Percentiles rank a stretch among this genome's conserved stretches.
phyloP scores from a whole-genome alignment of 805 yeast genomes.

The Yarrowia alimentaria region DNA sequence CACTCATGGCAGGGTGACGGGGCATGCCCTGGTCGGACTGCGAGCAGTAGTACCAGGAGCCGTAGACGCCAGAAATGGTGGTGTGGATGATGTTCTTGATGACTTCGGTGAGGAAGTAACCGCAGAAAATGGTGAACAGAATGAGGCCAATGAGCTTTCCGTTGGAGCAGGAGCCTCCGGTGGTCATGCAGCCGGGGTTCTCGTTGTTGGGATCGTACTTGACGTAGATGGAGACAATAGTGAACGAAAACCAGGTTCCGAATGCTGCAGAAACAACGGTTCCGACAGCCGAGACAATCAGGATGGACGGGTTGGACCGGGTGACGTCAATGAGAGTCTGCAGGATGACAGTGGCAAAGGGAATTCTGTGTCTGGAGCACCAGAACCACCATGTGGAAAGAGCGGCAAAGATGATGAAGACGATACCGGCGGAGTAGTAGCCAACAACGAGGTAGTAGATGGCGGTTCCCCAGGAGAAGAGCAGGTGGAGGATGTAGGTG shows the following conservation, averaged over 20 bases:
- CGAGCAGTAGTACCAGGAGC: constrained; percentile 86
- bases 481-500: constrained; percentile 65
- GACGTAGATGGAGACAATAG: constrained; percentile 72
- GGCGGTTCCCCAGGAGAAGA: constrained; percentile 71
- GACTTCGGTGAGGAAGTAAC: constrained; percentile 80
- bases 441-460: constrained; percentile 65
- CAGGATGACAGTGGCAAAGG: constrained; percentile 68
- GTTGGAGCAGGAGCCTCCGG: constrained; percentile 57
- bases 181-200: constrained; percentile 47
- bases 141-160: constrained; percentile 65
- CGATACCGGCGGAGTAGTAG: constrained; percentile 80
- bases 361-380: constrained; percentile 67
- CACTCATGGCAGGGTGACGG: constrained; percentile 71
- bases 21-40: constrained; percentile 78
- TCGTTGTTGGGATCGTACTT: constrained; percentile 54
- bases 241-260: constrained; percentile 61
- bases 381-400: constrained; percentile 70
- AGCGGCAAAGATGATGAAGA: constrained; percentile 62
- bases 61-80: constrained; percentile 78
- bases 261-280: constrained; percentile 59
- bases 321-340: constrained; percentile 75
- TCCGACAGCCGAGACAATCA: constrained; percentile 61
- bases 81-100: constrained; percentile 77
- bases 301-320: constrained; percentile 66
- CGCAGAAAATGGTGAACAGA: constrained; percentile 75